phyloP scores from a whole-genome alignment of 225 moss, liverwort and hornwort genomes.

The Pleurozium schreberi region DNA sequence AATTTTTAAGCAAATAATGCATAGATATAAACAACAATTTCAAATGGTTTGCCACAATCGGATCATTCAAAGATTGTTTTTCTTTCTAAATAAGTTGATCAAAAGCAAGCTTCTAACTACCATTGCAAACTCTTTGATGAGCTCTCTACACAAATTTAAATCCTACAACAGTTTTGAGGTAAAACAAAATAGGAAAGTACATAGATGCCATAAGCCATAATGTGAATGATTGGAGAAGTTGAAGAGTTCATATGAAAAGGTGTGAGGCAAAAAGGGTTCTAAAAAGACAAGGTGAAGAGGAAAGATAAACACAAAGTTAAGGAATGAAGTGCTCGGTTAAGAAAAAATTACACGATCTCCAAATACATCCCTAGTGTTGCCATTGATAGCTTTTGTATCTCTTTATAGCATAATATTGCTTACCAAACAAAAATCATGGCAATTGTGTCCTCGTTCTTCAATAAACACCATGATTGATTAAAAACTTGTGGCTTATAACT shows the following conservation, averaged over 20 bases:
- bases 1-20: not conserved
- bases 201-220: not conserved
- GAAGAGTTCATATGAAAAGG: not conserved
- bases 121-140: not conserved
- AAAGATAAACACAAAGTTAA: not conserved
- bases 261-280: not conserved
- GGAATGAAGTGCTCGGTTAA: not conserved
- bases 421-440: not conserved
- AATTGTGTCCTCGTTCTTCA: not conserved
- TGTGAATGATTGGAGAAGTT: not conserved
- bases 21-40: not conserved
- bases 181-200: not conserved
- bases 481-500: not conserved
- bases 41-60: not conserved
- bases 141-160: not conserved
- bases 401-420: not conserved
- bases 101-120: no score
- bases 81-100: not conserved
- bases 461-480: not conserved
- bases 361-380: not conserved
- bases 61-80: not conserved
- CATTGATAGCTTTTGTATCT: not conserved
- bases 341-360: not conserved
- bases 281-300: not conserved
- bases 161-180: not conserved